phyloP scores from a whole-genome alignment of 768 basidiomycete genomes.

The Mycena epipterygia region DNA sequence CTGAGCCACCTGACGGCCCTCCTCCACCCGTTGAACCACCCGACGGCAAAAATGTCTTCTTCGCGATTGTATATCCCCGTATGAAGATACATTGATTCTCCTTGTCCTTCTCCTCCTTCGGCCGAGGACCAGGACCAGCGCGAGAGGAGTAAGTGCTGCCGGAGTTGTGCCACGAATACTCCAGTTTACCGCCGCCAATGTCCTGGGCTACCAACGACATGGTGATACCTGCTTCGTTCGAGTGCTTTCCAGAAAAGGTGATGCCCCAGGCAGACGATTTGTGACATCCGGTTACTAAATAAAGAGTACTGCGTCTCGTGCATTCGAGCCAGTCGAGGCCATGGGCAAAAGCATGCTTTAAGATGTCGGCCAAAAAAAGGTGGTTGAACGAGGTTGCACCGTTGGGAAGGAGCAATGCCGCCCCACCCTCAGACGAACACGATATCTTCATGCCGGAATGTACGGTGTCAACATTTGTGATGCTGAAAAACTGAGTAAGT shows the following conservation, averaged over 20 bases:
- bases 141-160: neutral
- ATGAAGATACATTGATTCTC: constrained; percentile 1
- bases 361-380: no score
- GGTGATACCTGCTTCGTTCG: neutral
- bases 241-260: neutral
- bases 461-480: neutral
- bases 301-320: neutral
- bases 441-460: neutral
- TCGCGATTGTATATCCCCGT: neutral
- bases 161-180: neutral
- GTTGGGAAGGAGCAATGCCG: neutral
- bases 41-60: neutral
- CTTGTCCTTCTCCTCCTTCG: neutral
- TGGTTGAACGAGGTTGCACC: neutral
- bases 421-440: neutral
- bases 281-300: neutral
- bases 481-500: neutral
- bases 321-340: neutral
- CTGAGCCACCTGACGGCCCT: neutral
- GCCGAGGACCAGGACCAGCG: neutral
- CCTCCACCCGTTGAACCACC: neutral
- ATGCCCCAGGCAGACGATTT: neutral
- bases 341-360: no score
- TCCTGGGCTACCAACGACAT: neutral
- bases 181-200: neutral